Base-by-base conservation (phyloP, 163 green algal genomes). In the Scenedesmus sp. region DNA sequence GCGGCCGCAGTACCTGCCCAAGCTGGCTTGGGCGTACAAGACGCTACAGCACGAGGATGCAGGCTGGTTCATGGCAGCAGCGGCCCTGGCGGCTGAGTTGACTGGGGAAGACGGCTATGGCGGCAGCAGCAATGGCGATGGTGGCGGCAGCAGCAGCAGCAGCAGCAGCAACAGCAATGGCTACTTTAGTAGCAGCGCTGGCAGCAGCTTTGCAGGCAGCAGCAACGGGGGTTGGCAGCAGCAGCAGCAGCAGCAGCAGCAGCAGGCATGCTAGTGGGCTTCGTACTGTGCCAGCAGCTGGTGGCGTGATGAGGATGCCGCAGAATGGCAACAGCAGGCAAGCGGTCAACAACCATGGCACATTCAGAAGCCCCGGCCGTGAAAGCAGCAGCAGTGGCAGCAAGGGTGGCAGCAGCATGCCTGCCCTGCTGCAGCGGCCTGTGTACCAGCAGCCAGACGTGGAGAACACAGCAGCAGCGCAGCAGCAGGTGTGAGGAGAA, bases 51-150 rank as follows among this genome's bases (percentile, higher is more conserved):
- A 91, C 33, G 76, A 61, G 0, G 87, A 86, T 81, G 78, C 87
- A 51, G 40, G 35, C n/a, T 91, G 87, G 87, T 87, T 76, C 53
- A 42, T 81, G 78, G 87, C 79, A 18, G 56, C 56, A 37, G 87
- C 87, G n/a, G 49, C 13, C 10, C 72, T 76, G n/a, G 49, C 56
- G n/a, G 53, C 73, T 22, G 79, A 40, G 42, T 18, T 35, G 22
- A 51, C 42, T 51, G 73, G 40, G 3, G 79, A 49, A 16, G 43
- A 59, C 43, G 33, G 26, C 65, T 73, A 44, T 30, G 51, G 65
- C 51, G 40, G 85, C 85, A 72, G 51, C 73, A 82, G 73, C 51
- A 35, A 65, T 22, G 46, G 65, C 65, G 37, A 46, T 15, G 37
- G 30, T 13, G 33, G 73, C 40, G 70, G 40, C 35, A 70, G 86